Percentiles rank a stretch among this genome's conserved stretches.
phyloP scores from a whole-genome alignment of 441 rosid species.

The Bocquillonia castaneifolia region DNA sequence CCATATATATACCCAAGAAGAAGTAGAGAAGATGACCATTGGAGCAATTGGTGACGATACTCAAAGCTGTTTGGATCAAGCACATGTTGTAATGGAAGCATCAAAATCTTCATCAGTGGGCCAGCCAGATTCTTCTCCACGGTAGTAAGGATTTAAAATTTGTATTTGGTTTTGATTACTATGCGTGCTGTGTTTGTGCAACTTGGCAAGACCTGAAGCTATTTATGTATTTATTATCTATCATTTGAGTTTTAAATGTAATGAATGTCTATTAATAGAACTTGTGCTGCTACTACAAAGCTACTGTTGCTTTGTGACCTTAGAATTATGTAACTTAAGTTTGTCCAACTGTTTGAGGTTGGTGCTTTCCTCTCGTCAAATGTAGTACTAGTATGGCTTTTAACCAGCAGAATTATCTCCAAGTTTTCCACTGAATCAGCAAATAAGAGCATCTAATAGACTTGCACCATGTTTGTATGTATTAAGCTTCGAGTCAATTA shows the following conservation, averaged over 20 bases:
- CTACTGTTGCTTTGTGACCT: not conserved
- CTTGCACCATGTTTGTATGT: no score
- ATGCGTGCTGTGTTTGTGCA: slow-evolving; percentile 19
- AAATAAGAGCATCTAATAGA: no score
- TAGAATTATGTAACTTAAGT: not conserved
- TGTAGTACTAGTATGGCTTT: not conserved
- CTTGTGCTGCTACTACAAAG: no score
- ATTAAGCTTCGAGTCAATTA: no score
- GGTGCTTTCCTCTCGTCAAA: not conserved
- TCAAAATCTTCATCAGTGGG: slow-evolving; percentile 89
- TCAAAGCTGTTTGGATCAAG: slow-evolving; percentile 88
- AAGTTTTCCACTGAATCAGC: no score
- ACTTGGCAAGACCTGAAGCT: slow-evolving; percentile 13
- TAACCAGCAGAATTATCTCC: no score
- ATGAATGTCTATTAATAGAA: not conserved
- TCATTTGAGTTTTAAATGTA: not conserved
- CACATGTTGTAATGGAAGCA: slow-evolving; percentile 61
- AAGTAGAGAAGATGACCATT: slow-evolving; percentile 75
- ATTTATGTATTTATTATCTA: slow-evolving; percentile 2
- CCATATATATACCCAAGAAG: slow-evolving; percentile 76
- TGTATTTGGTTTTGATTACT: not conserved
- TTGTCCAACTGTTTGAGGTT: slow-evolving; percentile 1
- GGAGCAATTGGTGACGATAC: slow-evolving; percentile 59
- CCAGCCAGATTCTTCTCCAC: slow-evolving; percentile 80
- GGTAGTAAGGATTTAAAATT: slow-evolving; percentile 40